These are phyloP conservation scores for Cantharellus anzutake DNA, from an alignment of 768 basidiomycete species.

Conservation along the genomic window DNA sequence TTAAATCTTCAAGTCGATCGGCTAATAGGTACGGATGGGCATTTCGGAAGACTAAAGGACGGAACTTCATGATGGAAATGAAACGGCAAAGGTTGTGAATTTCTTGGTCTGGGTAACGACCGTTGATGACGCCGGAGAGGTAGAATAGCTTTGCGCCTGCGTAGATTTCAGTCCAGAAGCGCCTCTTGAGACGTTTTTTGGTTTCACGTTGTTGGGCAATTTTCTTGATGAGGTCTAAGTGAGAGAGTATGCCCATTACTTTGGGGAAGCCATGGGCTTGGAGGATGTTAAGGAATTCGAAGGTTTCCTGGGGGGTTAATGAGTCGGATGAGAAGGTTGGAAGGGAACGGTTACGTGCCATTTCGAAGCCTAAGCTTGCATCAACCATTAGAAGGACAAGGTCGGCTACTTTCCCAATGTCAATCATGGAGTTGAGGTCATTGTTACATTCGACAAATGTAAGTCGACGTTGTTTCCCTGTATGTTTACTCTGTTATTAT, in stretches of 20 bases:
- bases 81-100: conserved; percentile 92
- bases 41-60: conserved; percentile 90
- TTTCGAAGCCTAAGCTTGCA: conserved; percentile 95
- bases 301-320: conserved; percentile 55
- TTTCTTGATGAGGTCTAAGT: conserved; percentile 94
- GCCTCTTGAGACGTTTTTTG: conserved; percentile 89
- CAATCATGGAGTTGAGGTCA: conserved; percentile 96
- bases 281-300: conserved; percentile 94
- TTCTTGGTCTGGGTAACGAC: conserved; percentile 92
- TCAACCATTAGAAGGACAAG: conserved; percentile 95
- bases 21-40: conserved; percentile 86
- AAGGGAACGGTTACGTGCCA: conserved; percentile 40
- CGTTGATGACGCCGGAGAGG: conserved; percentile 89
- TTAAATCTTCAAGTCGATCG: conserved; percentile 89
- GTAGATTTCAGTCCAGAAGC: conserved; percentile 99
- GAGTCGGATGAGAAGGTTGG: neutral
- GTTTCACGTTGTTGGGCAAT: conserved; percentile 65
- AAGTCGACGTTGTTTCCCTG: conserved; percentile 70
- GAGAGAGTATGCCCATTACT: conserved; percentile 89
- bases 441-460: conserved; percentile 97
- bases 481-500: no score
- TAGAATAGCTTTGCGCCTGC: conserved; percentile 98
- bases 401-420: conserved; percentile 92
- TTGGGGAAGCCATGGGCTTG: conserved; percentile 97
- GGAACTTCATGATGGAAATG: conserved; percentile 96